A percentile compares a stretch with the other conserved stretches of the same genome.
Evolutionary conservation across 1,139 yeast genomes (phyloP).

Genomic region (Protomyces gravidus): DNA sequence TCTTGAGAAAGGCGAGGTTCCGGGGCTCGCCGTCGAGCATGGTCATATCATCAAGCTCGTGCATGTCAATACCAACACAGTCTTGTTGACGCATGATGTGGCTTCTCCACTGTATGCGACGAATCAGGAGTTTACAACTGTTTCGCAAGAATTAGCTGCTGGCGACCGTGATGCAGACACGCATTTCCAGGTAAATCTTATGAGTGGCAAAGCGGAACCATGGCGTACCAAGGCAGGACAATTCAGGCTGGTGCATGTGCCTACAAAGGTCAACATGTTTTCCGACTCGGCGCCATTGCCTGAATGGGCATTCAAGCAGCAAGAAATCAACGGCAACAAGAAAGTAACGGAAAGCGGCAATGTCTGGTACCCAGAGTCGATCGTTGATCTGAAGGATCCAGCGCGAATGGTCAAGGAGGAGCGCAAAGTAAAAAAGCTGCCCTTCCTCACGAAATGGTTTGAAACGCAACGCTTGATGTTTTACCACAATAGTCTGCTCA

Average conservation of each 20-base stretch:
- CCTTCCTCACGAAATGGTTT: conserved; percentile 81
- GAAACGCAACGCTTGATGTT: conserved; percentile 88
- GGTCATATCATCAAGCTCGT: conserved; percentile 72
- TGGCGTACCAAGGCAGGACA: conserved; percentile 67
- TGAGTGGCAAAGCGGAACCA: conserved; percentile 51
- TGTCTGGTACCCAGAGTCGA: conserved; percentile 72
- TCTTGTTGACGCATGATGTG: conserved; percentile 84
- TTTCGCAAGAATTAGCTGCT: conserved; percentile 54
- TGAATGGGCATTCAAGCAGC: conserved; percentile 90
- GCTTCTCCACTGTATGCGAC: conserved; percentile 93
- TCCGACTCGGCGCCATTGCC: conserved; percentile 76
- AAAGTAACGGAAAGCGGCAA: conserved; percentile 63
- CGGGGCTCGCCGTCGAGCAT: conserved; percentile 51
- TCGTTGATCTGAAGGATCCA: conserved; percentile 59
- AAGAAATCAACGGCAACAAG: conserved; percentile 93
- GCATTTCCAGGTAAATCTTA: conserved; percentile 63
- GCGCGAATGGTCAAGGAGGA: conserved; percentile 52
- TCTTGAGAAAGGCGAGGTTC: conserved; percentile 42
- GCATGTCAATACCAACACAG: conserved; percentile 77
- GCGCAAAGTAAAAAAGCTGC: conserved; percentile 54
- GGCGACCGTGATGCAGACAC: conserved; percentile 67
- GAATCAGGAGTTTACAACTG: conserved; percentile 84
- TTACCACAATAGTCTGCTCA: conserved; percentile 79
- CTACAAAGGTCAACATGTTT: conserved; percentile 93
- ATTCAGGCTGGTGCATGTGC: conserved; percentile 70